A percentile compares a stretch with the other conserved stretches of the same genome.
phyloP scores from a whole-genome alignment of 306 rosid species.

The Quercus variabilis region DNA sequence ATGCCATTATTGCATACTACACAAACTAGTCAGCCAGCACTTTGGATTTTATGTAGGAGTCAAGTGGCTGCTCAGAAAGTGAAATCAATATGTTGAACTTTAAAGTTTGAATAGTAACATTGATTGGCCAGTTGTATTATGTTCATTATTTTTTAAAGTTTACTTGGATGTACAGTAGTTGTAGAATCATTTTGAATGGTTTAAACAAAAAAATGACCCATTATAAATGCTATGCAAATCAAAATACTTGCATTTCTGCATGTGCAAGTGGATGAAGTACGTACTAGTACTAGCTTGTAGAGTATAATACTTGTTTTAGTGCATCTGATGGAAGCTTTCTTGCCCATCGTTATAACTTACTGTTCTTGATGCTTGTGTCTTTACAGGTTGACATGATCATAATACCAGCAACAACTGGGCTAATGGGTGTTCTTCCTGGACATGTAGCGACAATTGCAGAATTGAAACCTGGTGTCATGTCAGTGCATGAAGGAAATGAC shows the following conservation, averaged over 20 bases:
- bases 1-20: not conserved
- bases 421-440: constrained; percentile 99
- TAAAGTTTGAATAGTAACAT: not conserved
- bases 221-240: not conserved
- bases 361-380: not conserved
- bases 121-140: not conserved
- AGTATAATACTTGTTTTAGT: not conserved
- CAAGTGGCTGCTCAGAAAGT: not conserved
- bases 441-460: constrained; percentile 97
- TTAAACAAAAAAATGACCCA: not conserved
- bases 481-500: constrained; percentile 83
- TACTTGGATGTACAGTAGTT: not conserved
- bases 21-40: not conserved
- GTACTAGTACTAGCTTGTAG: not conserved
- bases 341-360: not conserved
- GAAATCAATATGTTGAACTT: not conserved
- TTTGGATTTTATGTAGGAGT: not conserved
- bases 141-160: not conserved
- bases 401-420: constrained; percentile 93
- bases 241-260: not conserved
- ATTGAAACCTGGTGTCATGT: constrained; percentile 85
- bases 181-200: not conserved
- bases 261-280: not conserved
- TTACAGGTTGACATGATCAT: constrained; percentile 94
- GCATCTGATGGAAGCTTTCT: not conserved